Base-by-base conservation (phyloP, 2,329 filamentous ascomycete species). In the Exophiala sideris region DNA sequence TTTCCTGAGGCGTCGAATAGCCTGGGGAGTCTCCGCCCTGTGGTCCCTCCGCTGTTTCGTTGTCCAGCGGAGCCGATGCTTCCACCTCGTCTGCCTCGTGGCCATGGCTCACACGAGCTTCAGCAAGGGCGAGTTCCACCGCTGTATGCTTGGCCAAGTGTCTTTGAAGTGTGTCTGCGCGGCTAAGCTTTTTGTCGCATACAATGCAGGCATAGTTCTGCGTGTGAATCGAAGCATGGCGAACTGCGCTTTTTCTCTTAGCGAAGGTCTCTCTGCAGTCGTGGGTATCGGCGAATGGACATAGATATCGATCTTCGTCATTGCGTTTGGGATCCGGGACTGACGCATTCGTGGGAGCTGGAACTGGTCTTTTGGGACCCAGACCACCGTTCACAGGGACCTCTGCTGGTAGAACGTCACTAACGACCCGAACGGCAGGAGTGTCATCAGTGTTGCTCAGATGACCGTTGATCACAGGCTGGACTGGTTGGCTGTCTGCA, bases 191-290 rank as follows among this genome's bases (percentile, higher is more conserved):
- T 34, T 57, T 61, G 14, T 46, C 36, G 39, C 61, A 63, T 24
- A 60, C 48, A 6, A 33, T 16, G 40, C 61, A 63, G 18, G 36
- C 39, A 33, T 52, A 60, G 16, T n/a, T 36, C 8, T 45, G 24
- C 7, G 53, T 38, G 48, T 63, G 59, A 21, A 48, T 33, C 10
- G 36, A 34, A 12, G 50, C 53, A 52, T 63, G 61, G 18, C 61
- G 56, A n/a, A 41, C 45, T 3, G 61, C 59, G 9, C 18, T 45
- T 16, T 58, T 57, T 14, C 14, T 39, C 3, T 39, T 39, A 6
- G 41, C 35, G 34, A 63, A 62, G 12, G 59, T 63, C 33, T 45
- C 45, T 20, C 39, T 45, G 49, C 61, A 63, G 7, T 45, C 40
- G 35, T 57, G 33, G 9, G 12, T 33, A 21, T 51, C 52, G 7